These are phyloP conservation scores for Cryphonectria carpinicola DNA, from an alignment of 2,329 filamentous ascomycete genomes.

Conservation along the genomic window DNA sequence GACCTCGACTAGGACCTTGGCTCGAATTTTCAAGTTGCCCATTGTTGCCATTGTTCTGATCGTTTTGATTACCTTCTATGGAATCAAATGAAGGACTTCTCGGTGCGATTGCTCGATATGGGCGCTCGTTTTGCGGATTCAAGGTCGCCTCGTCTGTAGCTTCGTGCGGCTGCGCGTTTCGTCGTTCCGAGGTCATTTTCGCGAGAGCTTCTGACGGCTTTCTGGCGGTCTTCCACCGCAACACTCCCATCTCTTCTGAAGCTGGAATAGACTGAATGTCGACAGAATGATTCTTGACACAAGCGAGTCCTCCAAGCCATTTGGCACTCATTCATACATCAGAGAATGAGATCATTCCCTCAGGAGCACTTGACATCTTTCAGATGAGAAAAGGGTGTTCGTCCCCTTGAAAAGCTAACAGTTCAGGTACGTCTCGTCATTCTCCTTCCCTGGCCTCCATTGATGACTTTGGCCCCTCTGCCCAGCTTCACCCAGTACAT, in stretches of 20 bases:
- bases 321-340: not conserved
- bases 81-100: not conserved
- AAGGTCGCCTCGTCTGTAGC: not conserved
- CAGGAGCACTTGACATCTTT: not conserved
- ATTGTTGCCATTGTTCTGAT: not conserved
- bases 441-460: not conserved
- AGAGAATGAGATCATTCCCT: not conserved
- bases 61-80: not conserved
- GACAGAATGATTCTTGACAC: not conserved
- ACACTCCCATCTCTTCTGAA: slow-evolving; percentile 6
- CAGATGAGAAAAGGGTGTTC: not conserved
- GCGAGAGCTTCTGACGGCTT: too few species aligned
- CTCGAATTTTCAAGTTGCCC: not conserved
- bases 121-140: not conserved
- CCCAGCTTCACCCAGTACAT: not conserved
- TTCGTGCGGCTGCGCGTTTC: not conserved
- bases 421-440: not conserved
- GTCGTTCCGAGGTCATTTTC: not conserved
- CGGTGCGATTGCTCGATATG: not conserved
- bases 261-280: not conserved
- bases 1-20: not conserved
- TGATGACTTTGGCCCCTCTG: not conserved
- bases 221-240: not conserved
- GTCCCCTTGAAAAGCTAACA: not conserved
- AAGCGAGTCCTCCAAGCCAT: not conserved